These are phyloP conservation scores for Hanseniaspora lachancei DNA, from an alignment of 805 yeast species.

Conservation along the genomic window DNA sequence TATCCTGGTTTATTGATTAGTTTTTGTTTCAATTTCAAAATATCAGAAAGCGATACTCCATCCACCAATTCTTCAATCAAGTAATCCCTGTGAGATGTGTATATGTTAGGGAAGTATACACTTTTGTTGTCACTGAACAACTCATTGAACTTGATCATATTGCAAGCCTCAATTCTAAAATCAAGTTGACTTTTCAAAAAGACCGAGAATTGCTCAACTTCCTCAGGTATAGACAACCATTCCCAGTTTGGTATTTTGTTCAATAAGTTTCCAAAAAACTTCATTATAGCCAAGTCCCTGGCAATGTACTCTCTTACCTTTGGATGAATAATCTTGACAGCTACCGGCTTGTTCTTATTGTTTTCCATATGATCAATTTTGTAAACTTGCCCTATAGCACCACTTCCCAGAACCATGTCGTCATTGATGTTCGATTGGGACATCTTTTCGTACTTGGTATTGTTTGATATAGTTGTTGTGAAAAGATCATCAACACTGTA, in stretches of 20 bases:
- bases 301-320: slow-evolving; percentile 55
- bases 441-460: not conserved
- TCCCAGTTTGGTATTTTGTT: slow-evolving; percentile 85
- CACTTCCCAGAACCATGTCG: slow-evolving; percentile 79
- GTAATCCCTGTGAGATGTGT: slow-evolving; percentile 71
- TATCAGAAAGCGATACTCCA: slow-evolving; percentile 68
- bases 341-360: slow-evolving; percentile 35
- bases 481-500: not conserved
- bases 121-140: not conserved
- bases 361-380: slow-evolving; percentile 42
- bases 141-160: slow-evolving; percentile 54
- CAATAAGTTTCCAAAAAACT: slow-evolving; percentile 56
- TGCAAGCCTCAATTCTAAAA: slow-evolving; percentile 76
- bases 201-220: slow-evolving; percentile 73
- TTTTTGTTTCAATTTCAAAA: slow-evolving; percentile 36
- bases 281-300: slow-evolving; percentile 77
- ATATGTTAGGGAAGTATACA: slow-evolving; percentile 21
- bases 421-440: slow-evolving; percentile 30
- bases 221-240: slow-evolving; percentile 91
- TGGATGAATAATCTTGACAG: slow-evolving; percentile 87
- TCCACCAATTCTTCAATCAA: slow-evolving; percentile 51
- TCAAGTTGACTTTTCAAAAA: slow-evolving; percentile 86
- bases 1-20: not conserved
- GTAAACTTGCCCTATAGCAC: slow-evolving; percentile 96
- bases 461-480: not conserved